Evolutionary conservation across 768 basidiomycete species (phyloP), one percentile per base, ranked within the genome.

Genomic region (Mycena amicta): DNA sequence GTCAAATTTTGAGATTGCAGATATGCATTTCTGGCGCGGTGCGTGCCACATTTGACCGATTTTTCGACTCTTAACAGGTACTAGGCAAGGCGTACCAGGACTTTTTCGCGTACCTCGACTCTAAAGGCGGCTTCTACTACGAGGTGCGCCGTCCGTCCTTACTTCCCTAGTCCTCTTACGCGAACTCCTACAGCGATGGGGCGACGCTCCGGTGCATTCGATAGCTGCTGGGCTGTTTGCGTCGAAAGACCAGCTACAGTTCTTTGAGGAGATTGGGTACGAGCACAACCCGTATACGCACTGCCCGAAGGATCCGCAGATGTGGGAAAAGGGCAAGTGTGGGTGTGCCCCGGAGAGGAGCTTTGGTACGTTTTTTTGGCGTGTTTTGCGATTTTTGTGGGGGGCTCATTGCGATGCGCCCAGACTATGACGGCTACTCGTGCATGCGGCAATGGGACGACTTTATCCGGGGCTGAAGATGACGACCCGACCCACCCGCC

Each of bases 241-340:
- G 13, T 60, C 67, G 0, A 81, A 80, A 59, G 79, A 84, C 56
- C 80, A 85, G 71, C 80, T 91, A 39, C 87, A 90, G 66, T 91
- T 86, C 75, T 91, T 90, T 72, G 75, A 84, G 50, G 85, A 90
- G 65, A 90, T 92, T 41, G 89, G 89, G 18, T 80, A 79, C 67
- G 71, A 77, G 59, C 84, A 86, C 66, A 75, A 80, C 53, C 81
- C 80, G 5, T 84, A 80, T 72, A 81, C 77, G 61, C 83, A 84
- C 67, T 83, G 85, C 68, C 76, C 77, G 2, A 62, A 68, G 43
- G 57, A 63, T 54, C 59, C 66, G 4, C 67, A 60, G 30, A 59
- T 66, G 33, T 83, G 82, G 73, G 64, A 69, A 40, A 65, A 71
- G 39, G 77, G 78, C 16, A 76, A 74, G 54, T 85, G 83, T 60